phyloP scores from a whole-genome alignment of 495 filamentous ascomycete species.

The Xylaria intraflava region DNA sequence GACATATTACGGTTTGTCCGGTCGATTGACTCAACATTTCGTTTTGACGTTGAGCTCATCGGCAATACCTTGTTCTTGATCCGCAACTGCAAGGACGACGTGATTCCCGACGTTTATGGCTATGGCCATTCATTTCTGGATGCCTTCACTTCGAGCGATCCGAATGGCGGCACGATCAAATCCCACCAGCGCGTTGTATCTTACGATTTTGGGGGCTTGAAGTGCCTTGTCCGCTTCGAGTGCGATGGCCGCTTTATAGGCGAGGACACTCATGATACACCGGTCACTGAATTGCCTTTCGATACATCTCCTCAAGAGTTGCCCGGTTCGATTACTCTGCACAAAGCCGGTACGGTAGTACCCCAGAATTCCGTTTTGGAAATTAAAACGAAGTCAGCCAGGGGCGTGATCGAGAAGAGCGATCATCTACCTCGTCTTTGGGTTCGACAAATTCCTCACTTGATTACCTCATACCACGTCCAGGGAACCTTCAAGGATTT shows the following conservation, averaged over 20 bases:
- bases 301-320: not conserved
- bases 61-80: slow-evolving; percentile 58
- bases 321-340: slow-evolving; percentile 3
- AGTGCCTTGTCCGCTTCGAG: slow-evolving; percentile 53
- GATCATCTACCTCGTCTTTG: slow-evolving; percentile 53
- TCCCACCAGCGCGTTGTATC: slow-evolving; percentile 58
- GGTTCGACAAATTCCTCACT: slow-evolving; percentile 55
- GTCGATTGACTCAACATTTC: slow-evolving; percentile 39
- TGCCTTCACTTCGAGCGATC: slow-evolving; percentile 54
- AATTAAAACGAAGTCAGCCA: slow-evolving; percentile 53
- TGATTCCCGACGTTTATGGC: slow-evolving; percentile 47
- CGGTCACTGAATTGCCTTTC: not conserved
- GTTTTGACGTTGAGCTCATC: slow-evolving; percentile 53
- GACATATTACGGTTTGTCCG: slow-evolving; percentile 47
- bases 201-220: slow-evolving; percentile 52
- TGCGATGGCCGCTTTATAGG: slow-evolving; percentile 50
- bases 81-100: slow-evolving; percentile 47
- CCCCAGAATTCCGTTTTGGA: slow-evolving; percentile 55
- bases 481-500: slow-evolving; percentile 49
- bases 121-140: slow-evolving; percentile 63
- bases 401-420: slow-evolving; percentile 21
- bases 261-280: not conserved
- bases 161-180: slow-evolving; percentile 41
- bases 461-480: slow-evolving; percentile 55
- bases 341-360: slow-evolving; percentile 18